Conservation (phyloP, 116 monocot species). For the Dioscorea cayenensis region DNA sequence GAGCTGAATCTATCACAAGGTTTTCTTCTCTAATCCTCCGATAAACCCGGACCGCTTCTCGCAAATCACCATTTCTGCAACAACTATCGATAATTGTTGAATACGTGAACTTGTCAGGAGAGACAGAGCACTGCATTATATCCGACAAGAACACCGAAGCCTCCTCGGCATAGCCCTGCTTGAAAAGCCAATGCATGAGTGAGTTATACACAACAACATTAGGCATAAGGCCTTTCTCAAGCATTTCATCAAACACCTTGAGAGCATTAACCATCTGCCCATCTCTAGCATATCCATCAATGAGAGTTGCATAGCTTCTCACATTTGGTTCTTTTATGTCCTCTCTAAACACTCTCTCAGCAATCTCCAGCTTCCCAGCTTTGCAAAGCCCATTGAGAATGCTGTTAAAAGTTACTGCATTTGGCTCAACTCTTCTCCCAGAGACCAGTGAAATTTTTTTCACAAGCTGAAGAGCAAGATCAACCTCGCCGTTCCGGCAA, state of each 20-base stretch:
- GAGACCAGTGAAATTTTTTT: constrained; percentile 9
- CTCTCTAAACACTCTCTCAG: neutral
- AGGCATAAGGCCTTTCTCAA: constrained; percentile 17
- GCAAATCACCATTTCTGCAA: constrained; percentile 15
- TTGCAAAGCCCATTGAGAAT: constrained; percentile 30
- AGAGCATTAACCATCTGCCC: constrained; percentile 31
- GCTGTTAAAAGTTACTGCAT: constrained; percentile 26
- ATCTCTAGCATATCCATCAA: constrained; percentile 37
- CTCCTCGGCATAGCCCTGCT: constrained; percentile 27
- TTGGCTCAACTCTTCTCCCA: constrained; percentile 8
- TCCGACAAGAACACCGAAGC: constrained; percentile 21
- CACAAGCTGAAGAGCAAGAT: constrained; percentile 21
- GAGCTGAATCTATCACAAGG: constrained; percentile 13
- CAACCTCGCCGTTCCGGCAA: constrained; percentile 20
- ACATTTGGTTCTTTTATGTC: constrained; percentile 23
- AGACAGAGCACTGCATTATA: constrained; percentile 11
- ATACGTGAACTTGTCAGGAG: constrained; percentile 22
- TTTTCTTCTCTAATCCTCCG: constrained; percentile 11
- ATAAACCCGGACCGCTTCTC: constrained; percentile 10
- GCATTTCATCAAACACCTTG: constrained; percentile 28
- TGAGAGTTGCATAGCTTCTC: constrained; percentile 26
- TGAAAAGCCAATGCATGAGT: constrained; percentile 35
- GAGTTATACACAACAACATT: constrained; percentile 33
- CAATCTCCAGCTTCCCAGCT: constrained; percentile 1
- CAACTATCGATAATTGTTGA: constrained; percentile 25